Evolutionary conservation across 441 rosid species (phyloP), one percentile per base, ranked within the genome.

Genomic region (Adansonia madagascariensis): DNA sequence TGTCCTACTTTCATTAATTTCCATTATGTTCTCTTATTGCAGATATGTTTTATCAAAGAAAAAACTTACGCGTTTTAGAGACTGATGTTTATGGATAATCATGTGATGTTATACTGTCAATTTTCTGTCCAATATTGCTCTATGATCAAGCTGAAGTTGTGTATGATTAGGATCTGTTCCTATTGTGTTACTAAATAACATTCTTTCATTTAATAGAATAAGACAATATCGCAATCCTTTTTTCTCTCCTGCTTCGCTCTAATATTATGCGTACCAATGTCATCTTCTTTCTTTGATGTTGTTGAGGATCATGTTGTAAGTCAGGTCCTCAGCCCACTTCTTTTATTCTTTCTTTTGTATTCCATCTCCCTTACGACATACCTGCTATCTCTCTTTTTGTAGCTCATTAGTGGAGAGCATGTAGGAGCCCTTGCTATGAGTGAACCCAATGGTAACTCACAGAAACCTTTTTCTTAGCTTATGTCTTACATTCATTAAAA

Each of bases 391-490:
- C 8, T 76, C 86, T 47, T 78, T 81, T 79, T 85, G 85, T 86
- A 95, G 99, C 99, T 94, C 75, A 92, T 95, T 86, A 92, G 97
- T 41, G 99, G 99, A 79, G 99, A 95, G 87, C 95, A 92, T 79
- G 84, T 92, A 22, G 99, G 99, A 81, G 98, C 98, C 78, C 97
- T 95, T 81, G 97, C 99, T 11, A 95, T 94, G 98, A 95, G 98
- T 80, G 99, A 95, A 81, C 99, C 99, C 71, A 95, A 94, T 80
- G 91, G 98, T 95, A 91, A 82, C 71, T 78, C 76, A 35, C 74
- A 60, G 47, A 7, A 71, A 76, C 78, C 56, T 67, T 78, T 75
- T 43, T 56, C 27, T 61, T 12, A 24, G 61, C 46, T 62, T 4
- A 63, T 63, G n/a, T 11, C 53, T 39, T 73, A 2, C 31, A 63